Base-by-base conservation (phyloP, 495 filamentous ascomycete genomes). In the Talaromyces borbonicus region DNA sequence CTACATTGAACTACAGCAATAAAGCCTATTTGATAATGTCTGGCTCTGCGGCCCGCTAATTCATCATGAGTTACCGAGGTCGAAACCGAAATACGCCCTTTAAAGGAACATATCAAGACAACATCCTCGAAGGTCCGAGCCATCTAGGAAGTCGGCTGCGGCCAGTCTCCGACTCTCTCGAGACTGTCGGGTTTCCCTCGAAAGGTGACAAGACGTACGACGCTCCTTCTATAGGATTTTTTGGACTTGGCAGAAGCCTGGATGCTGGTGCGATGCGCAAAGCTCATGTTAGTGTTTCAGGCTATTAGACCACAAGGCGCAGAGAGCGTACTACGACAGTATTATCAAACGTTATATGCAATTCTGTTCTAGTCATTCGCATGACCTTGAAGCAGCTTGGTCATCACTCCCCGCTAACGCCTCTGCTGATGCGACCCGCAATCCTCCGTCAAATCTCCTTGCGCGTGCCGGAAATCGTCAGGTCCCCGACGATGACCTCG, bases 271-370 rank as follows among this genome's bases (percentile, higher is more conserved):
- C 42, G 30, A 51, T 51, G 27, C 16, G 46, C 48, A 32, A 44
- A 32, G 40, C 27, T 18, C 35, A 38, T 12, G 15, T 50, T 32
- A 53, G 55, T 52, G 56, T 37, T 48, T 44, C 49, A 95, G 88
- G 56, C 71, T 95, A 23, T 74, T 90, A 39, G 80, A 87, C 49
- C 66, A 74, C 53, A 84, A 81, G 57, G 72, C 69, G 11, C 89
- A 96, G 61, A 79, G 90, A 61, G 62, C 73, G 25, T 96, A 93
- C 73, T 95, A 85, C 62, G 73, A 83, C 53, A 87, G 78, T 56
- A 90, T 97, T 50, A 76, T 85, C 45, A 77, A 85, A 52, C 80
- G 87, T 43, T 98, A 92, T 65, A 82, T 93, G 71, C 77, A 73
- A 49, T 92, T 95, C 63, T 92, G 87, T 66, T 83, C 83, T 33